These are phyloP conservation scores for Populus davidiana DNA, from an alignment of 345 rosid species.

Conservation along the genomic window DNA sequence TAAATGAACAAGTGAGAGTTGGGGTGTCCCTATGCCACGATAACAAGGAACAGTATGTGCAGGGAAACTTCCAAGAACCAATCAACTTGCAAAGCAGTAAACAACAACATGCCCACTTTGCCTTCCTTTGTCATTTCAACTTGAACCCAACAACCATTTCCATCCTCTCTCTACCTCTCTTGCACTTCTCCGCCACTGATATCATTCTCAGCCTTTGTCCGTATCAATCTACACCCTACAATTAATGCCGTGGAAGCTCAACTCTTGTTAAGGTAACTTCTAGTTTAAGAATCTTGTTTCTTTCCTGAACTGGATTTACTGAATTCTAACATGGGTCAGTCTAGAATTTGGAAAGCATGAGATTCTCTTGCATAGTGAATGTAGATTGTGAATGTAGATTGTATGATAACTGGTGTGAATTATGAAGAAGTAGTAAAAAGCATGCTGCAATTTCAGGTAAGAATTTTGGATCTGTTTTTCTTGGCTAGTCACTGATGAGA, in stretches of 20 bases:
- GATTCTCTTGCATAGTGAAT: background rate
- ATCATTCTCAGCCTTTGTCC: background rate
- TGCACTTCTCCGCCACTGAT: slow-evolving; percentile 14
- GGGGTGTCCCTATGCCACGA: background rate
- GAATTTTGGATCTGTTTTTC: background rate
- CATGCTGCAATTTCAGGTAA: background rate
- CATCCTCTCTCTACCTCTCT: background rate
- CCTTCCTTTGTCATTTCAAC: background rate
- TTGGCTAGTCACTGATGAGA: background rate
- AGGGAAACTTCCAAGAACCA: slow-evolving; percentile 32
- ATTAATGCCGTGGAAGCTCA: background rate
- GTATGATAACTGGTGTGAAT: background rate
- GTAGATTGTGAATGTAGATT: background rate
- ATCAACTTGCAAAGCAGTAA: background rate
- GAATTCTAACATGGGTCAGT: slow-evolving; percentile 1
- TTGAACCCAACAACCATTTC: background rate
- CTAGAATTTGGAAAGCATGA: background rate
- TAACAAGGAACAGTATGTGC: background rate
- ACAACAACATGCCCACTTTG: background rate
- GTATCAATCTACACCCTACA: background rate
- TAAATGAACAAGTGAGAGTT: background rate
- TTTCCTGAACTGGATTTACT: background rate
- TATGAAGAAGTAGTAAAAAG: background rate
- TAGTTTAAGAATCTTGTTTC: background rate
- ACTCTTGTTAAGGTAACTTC: background rate